Percentiles rank a stretch among this genome's conserved stretches.
phyloP scores from a whole-genome alignment of 2,329 filamentous ascomycete species.

The Thielaviopsis musarum region DNA sequence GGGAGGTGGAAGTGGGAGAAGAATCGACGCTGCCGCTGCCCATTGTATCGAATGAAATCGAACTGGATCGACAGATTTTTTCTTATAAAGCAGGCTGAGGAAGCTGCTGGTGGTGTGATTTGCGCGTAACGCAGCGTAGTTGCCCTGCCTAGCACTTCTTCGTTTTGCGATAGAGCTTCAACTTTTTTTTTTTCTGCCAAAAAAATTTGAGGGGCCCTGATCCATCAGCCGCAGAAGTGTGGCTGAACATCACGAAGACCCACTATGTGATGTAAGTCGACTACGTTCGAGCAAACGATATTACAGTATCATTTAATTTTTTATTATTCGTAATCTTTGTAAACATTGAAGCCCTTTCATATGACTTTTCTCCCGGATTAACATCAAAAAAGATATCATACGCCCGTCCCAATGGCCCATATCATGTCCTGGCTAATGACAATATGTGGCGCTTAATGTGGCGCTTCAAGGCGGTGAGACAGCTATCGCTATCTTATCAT shows the following conservation, averaged over 20 bases:
- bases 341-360: no score
- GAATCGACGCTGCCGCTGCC: constrained; percentile 23
- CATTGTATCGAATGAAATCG: constrained; percentile 11
- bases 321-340: no score
- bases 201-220: constrained; percentile 11
- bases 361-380: no score
- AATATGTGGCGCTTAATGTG: not conserved
- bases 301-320: not conserved
- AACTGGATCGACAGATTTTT: not conserved
- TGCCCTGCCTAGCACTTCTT: not conserved
- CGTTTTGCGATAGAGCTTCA: constrained; percentile 4
- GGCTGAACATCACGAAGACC: not conserved
- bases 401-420: not conserved
- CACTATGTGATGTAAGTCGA: no score
- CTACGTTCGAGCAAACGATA: not conserved
- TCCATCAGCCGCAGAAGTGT: not conserved
- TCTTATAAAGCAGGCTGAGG: not conserved
- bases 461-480: not conserved
- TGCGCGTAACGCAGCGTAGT: not conserved
- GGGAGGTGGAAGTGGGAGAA: constrained; percentile 45
- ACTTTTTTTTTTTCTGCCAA: constrained; percentile 12
- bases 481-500: no score
- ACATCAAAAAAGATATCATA: not conserved
- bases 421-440: not conserved
- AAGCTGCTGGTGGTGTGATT: not conserved